Percentiles rank a stretch among this genome's conserved stretches.
Conservation (phyloP, 257 asterid genomes). For the Forsythia suspensa region DNA sequence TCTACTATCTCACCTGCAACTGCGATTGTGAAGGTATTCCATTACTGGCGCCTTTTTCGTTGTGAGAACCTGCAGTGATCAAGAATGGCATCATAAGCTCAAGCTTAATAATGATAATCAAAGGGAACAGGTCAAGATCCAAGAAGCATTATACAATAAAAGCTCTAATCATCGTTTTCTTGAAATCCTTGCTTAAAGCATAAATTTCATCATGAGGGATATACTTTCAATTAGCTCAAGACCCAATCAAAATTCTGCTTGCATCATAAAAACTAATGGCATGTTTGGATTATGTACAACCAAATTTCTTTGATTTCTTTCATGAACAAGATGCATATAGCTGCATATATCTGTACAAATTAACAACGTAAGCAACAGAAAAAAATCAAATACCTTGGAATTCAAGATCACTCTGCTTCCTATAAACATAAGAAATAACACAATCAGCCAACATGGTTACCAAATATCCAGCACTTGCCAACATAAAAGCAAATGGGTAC, state of each 20-base stretch:
- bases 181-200: not conserved
- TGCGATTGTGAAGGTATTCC: conserved; percentile 32
- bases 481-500: conserved; percentile 89
- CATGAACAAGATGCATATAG: not conserved
- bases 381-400: conserved; percentile 49
- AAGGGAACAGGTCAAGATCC: too few species aligned
- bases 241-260: not conserved
- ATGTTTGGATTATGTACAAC: too few species aligned
- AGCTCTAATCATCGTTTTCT: too few species aligned
- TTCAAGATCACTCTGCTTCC: conserved; percentile 32
- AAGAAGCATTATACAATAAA: too few species aligned
- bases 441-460: conserved; percentile 84
- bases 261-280: too few species aligned
- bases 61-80: conserved; percentile 32
- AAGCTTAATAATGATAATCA: too few species aligned
- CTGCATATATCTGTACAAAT: not conserved
- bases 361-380: not conserved
- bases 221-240: not conserved
- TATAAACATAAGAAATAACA: conserved; percentile 54
- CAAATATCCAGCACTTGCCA: conserved; percentile 77
- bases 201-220: conserved; percentile 11
- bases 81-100: not conserved
- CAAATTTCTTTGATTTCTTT: not conserved
- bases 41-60: conserved; percentile 26
- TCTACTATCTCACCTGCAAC: conserved; percentile 37